Evolutionary conservation across 2,329 filamentous ascomycete genomes (phyloP), one percentile per base, ranked within the genome.

Genomic region (Trichoderma cornu-damae): DNA sequence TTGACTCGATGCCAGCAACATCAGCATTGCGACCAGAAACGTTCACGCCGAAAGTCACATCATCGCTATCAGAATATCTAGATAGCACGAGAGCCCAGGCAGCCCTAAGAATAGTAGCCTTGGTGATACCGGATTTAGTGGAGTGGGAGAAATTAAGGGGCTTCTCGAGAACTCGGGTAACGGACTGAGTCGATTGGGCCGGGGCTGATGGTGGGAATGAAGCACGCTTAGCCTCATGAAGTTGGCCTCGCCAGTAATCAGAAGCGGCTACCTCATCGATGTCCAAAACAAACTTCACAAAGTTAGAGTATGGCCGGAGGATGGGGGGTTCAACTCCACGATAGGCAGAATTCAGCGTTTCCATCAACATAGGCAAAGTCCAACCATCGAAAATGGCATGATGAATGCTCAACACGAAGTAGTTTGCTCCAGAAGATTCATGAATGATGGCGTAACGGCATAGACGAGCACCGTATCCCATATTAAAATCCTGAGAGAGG

Each of bases 21-120:
- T 62, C 57, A 2, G 66, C 63, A 9, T 66, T 61, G 0, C 70
- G 65, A 7, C 70, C 70, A 0, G 66, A 67, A 2, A 68, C 53
- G 1, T 65, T 66, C 2, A 59, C 61, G 0, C 67, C 68, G 22
- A 70, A 71, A 0, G 64, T 32, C 1, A 70, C 60, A 37, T 66
- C 65, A 7, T 56, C 30, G 3, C 38, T 28, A 7, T 56, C 61
- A 9, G 64, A 61, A 20, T 66, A 60, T 1, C 53, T 56, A 12
- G 62, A 57, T 7, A 68, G 53, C 2, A 65, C 52, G 1, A 69
- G 24, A 1, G 65, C 65, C 64, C 65, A 67, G 3, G 67, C 64
- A 16, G 66, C 63, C 18, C 60, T 61, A 9, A 69, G 24, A 2
- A 64, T 38, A 1, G 61, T 62, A 4, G 67, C 60, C 12, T 49